Evolutionary conservation across 805 yeast genomes (phyloP).

Genomic region (Suhomyces sp.): DNA sequence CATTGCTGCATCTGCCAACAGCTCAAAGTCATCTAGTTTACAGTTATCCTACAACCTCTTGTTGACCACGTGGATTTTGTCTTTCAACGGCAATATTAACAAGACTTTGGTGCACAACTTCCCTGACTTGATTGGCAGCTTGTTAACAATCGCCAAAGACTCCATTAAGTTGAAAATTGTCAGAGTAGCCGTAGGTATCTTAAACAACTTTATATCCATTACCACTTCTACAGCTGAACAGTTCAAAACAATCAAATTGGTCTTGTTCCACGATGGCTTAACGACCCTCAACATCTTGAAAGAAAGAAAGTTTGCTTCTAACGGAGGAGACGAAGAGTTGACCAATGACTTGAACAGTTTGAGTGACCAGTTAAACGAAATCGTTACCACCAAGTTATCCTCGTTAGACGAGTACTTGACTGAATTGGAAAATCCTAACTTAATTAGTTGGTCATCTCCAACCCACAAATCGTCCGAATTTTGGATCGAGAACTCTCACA

Average conservation of each 20-base stretch:
- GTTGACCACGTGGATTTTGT: conserved; percentile 78
- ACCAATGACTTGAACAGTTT: conserved; percentile 64
- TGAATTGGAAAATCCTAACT: conserved; percentile 74
- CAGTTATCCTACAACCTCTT: conserved; percentile 83
- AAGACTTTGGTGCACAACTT: conserved; percentile 47
- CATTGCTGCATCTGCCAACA: conserved; percentile 28
- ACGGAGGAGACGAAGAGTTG: conserved; percentile 75
- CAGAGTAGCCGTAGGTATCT: conserved; percentile 73
- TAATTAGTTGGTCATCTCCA: conserved; percentile 78
- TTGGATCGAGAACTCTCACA: conserved; percentile 78
- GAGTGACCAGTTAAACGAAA: conserved; percentile 59
- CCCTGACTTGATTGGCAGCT: conserved; percentile 52
- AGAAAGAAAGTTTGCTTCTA: conserved; percentile 81
- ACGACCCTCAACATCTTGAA: conserved; percentile 64
- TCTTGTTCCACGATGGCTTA: conserved; percentile 74
- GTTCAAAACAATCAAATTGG: conserved; percentile 57
- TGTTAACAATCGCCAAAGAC: conserved; percentile 60
- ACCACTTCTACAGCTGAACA: conserved; percentile 29
- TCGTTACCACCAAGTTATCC: conserved; percentile 69
- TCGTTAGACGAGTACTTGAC: conserved; percentile 89
- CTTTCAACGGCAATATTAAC: conserved; percentile 63
- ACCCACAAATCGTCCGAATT: conserved; percentile 86
- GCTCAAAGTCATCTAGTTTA: conserved; percentile 47
- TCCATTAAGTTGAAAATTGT: conserved; percentile 92
- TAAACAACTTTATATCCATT: conserved; percentile 55